Percentiles rank a stretch among this genome's conserved stretches.
Evolutionary conservation across 2,329 filamentous ascomycete genomes (phyloP).

Genomic region (Neonectria hederae): DNA sequence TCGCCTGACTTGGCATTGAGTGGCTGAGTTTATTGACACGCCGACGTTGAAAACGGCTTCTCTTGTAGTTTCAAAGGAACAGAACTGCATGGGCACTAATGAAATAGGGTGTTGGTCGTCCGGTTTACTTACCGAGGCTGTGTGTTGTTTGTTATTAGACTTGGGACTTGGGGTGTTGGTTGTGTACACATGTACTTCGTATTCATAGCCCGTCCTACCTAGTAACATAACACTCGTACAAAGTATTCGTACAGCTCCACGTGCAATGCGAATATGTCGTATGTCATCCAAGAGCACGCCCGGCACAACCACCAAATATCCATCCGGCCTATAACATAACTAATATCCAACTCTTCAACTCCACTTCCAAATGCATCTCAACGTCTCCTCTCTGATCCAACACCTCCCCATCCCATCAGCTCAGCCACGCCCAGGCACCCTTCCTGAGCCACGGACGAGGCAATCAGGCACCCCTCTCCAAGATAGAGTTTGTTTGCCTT

Average conservation of each 20-base stretch:
- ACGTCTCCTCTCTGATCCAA: not conserved
- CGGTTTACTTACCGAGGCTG: too few species aligned
- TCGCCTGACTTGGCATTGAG: not conserved
- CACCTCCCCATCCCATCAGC: not conserved
- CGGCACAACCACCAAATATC: too few species aligned
- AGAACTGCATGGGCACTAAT: not conserved
- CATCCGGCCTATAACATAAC: not conserved
- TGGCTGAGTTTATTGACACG: not conserved
- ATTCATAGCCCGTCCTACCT: too few species aligned
- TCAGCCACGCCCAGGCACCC: not conserved
- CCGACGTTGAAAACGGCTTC: not conserved
- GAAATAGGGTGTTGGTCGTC: too few species aligned
- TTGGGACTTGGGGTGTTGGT: not conserved
- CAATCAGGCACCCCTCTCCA: not conserved
- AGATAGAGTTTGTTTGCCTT: not conserved
- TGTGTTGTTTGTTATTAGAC: too few species aligned
- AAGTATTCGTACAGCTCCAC: too few species aligned
- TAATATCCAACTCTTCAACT: not conserved
- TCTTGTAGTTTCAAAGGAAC: not conserved
- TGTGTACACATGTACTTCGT: not conserved
- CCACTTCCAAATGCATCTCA: not conserved
- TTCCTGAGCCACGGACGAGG: not conserved
- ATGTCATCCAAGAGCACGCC: too few species aligned
- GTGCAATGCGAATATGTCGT: too few species aligned
- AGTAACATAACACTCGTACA: too few species aligned